Evolutionary conservation across 2,329 filamentous ascomycete species (phyloP), one percentile per base, ranked within the genome.

Genomic region (Albophoma yamanashiensis): DNA sequence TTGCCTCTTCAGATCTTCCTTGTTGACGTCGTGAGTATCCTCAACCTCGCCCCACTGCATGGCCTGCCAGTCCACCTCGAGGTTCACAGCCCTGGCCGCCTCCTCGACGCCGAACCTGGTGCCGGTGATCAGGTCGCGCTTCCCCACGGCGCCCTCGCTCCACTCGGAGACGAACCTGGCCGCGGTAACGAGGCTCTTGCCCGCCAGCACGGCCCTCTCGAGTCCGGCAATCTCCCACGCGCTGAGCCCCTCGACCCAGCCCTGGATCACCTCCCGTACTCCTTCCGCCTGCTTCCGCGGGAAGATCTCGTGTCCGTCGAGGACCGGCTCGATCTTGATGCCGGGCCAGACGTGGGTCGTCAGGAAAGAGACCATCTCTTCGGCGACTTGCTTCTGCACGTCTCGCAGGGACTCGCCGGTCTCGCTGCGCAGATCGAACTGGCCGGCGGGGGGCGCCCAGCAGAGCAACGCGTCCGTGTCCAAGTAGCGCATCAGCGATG

Each of bases 11-110:
- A 97, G 67, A 74, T 99, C 94, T 74, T 96, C 93, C 73, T 87
- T 89, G 68, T 96, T 89, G 1, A 99, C 94, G 78, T 99, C 94
- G 75, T 99, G 94, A 36, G 92, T 96, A 74, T 99, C 92, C 73
- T 99, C 94, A 0, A 99, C 94, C 78, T 96, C 92, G 11, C 94
- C 94, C 93, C 94, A 97, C 74, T 89, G 87, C 36, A 83, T 78
- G 1, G 88, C 95, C 81, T 99, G 94, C 88, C 91, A 97, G 64
- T 85, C 81, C 20, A 96, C 91, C 78, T 99, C 94, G 50, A 95
- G 73, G 67, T 84, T 96, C 7, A 88, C 86, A 17, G 89, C 88
- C 67, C 82, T 79, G 0, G 90, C 87, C 0, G 92, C 93, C 71
- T 96, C 86, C 68, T 96, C 89, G 15, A 95, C 86, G 0, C 90